Conservation (phyloP, 441 rosid species). For the Kokia cookei region DNA sequence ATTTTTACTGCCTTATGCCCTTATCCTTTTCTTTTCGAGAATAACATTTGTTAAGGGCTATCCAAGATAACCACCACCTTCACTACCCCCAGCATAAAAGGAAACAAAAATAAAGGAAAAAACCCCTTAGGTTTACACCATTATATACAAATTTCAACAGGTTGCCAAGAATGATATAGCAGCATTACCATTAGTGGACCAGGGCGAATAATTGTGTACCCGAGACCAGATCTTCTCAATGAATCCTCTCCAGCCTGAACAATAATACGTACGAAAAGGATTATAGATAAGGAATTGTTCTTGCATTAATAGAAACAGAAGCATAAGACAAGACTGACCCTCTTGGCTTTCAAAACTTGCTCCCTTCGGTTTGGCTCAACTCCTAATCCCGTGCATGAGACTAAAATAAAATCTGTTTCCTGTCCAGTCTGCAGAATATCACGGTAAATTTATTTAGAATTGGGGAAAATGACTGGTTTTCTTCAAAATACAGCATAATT, state of each 20-base stretch:
- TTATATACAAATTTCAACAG: background rate
- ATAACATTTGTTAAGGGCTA: background rate
- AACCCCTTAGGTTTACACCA: background rate
- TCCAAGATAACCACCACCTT: background rate
- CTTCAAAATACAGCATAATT: background rate
- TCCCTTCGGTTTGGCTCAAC: slow-evolving; percentile 85
- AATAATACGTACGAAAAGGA: background rate
- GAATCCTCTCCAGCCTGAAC: slow-evolving; percentile 92
- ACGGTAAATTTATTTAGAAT: background rate
- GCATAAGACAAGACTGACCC: slow-evolving; percentile 41
- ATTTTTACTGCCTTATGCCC: background rate
- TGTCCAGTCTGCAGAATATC: slow-evolving; percentile 73
- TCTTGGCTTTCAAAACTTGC: slow-evolving; percentile 93
- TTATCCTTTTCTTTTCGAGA: background rate
- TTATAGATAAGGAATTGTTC: background rate
- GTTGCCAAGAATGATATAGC: background rate
- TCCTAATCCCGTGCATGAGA: slow-evolving; percentile 89
- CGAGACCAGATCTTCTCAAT: slow-evolving; percentile 89
- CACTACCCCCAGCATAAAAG: background rate
- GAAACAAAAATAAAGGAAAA: background rate
- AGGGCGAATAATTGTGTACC: slow-evolving; percentile 91
- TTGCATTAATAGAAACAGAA: slow-evolving; percentile 1
- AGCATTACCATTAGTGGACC: slow-evolving; percentile 73
- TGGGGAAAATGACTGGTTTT: background rate
- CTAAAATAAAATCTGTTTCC: slow-evolving; percentile 89